Percentiles rank a stretch among this genome's conserved stretches.
Conservation (phyloP, 1,139 yeast species). For the Pichia sp. region DNA sequence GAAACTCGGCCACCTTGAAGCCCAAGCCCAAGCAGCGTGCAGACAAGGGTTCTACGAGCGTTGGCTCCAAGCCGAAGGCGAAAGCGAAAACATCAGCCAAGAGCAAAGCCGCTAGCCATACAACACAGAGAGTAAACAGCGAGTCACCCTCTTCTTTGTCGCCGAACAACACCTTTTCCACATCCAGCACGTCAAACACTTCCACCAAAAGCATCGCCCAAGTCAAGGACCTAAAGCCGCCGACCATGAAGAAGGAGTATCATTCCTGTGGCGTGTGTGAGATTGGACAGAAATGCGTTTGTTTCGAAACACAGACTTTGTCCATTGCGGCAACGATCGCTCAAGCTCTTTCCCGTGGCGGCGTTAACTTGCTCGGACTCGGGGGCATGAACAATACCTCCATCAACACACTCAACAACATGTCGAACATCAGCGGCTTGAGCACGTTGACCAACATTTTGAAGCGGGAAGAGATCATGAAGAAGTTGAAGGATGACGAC, state of each 20-base stretch:
- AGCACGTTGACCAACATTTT: slow-evolving; percentile 10
- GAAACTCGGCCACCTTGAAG: neutral
- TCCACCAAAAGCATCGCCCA: neutral
- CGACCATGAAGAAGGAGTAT: slow-evolving; percentile 3
- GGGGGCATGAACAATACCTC: slow-evolving; percentile 5
- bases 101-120: neutral
- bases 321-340: slow-evolving; percentile 14
- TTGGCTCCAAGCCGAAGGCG: neutral
- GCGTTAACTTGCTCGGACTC: slow-evolving; percentile 12
- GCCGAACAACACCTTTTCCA: neutral
- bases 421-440: slow-evolving; percentile 1
- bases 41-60: no score
- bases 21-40: no score
- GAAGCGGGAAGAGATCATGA: slow-evolving; percentile 14
- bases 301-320: slow-evolving; percentile 8
- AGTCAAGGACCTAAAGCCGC: neutral
- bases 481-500: slow-evolving; percentile 13
- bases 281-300: slow-evolving; percentile 11
- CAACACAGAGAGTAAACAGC: neutral
- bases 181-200: neutral
- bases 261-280: slow-evolving; percentile 16
- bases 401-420: slow-evolving; percentile 5
- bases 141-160: neutral
- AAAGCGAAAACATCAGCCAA: neutral
- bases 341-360: slow-evolving; percentile 12